phyloP scores from a whole-genome alignment of 768 basidiomycete genomes.

The Lentinula raphanica region DNA sequence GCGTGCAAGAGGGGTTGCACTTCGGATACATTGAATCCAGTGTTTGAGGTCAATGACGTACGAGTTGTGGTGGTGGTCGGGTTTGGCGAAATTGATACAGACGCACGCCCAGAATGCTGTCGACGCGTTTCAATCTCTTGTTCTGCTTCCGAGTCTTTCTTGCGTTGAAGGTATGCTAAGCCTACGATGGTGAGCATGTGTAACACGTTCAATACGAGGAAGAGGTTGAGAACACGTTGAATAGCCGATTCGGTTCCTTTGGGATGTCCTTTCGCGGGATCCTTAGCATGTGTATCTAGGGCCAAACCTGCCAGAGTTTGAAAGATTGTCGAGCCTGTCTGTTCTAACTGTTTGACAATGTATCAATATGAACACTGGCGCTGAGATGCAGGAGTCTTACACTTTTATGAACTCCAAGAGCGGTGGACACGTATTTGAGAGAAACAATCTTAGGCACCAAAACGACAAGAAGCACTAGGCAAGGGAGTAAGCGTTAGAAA shows the following conservation, averaged over 20 bases:
- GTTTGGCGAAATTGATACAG: neutral
- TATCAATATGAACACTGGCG: neutral
- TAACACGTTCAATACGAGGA: slow-evolving; percentile 50
- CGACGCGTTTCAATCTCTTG: slow-evolving; percentile 5
- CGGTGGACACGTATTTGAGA: slow-evolving; percentile 69
- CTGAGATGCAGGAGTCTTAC: slow-evolving; percentile 32
- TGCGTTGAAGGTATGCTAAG: slow-evolving; percentile 43
- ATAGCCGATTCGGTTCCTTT: slow-evolving; percentile 27
- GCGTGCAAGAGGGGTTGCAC: slow-evolving; percentile 10
- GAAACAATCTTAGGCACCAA: slow-evolving; percentile 71
- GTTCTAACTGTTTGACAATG: slow-evolving; percentile 49
- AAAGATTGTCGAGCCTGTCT: slow-evolving; percentile 66
- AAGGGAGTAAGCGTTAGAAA: slow-evolving; percentile 1
- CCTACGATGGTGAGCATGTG: slow-evolving; percentile 49
- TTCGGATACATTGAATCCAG: slow-evolving; percentile 1
- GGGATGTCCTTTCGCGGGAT: slow-evolving; percentile 15
- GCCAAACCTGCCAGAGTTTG: slow-evolving; percentile 69
- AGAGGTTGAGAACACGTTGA: slow-evolving; percentile 52
- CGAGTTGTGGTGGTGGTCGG: neutral
- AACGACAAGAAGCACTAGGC: slow-evolving; percentile 63
- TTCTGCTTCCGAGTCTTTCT: slow-evolving; percentile 26
- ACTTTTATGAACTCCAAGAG: slow-evolving; percentile 73
- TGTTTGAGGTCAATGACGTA: neutral
- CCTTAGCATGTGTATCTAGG: slow-evolving; percentile 44
- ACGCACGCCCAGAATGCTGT: slow-evolving; percentile 9